Percentiles rank a stretch among this genome's conserved stretches.
Evolutionary conservation across 202 grass and related monocot species (phyloP).

Genomic region (Musa balbisiana): DNA sequence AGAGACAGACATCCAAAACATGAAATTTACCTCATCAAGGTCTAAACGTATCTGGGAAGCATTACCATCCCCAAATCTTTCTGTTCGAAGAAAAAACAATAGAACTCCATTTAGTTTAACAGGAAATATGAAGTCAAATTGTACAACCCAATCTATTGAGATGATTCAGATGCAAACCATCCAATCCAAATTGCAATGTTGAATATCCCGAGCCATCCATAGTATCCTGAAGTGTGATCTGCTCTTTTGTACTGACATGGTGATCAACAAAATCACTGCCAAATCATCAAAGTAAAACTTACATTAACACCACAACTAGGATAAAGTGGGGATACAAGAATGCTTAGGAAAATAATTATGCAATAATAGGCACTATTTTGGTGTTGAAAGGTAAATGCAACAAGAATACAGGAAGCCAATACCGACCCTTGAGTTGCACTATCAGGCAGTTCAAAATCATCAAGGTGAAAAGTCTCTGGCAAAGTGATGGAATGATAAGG

Average conservation of each 20-base stretch:
- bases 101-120: neutral
- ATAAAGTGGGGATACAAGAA: neutral
- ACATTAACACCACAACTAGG: neutral
- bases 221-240: constrained; percentile 98
- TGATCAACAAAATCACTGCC: constrained; percentile 77
- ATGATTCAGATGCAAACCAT: constrained; percentile 56
- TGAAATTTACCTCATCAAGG: constrained; percentile 73
- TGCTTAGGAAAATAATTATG: neutral
- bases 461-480: constrained; percentile 98
- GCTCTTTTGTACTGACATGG: constrained; percentile 96
- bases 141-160: neutral
- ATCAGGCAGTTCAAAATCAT: constrained; percentile 98
- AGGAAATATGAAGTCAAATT: neutral
- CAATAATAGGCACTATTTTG: neutral
- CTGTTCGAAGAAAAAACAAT: constrained; percentile 29
- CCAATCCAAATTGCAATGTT: constrained; percentile 85
- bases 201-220: constrained; percentile 74
- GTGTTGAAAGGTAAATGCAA: neutral
- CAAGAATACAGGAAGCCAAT: neutral
- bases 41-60: constrained; percentile 93
- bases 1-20: neutral
- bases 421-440: constrained; percentile 77
- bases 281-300: constrained; percentile 25
- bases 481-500: constrained; percentile 99
- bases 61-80: constrained; percentile 97